phyloP scores from a whole-genome alignment of 345 rosid genomes.

The Populus euphratica region DNA sequence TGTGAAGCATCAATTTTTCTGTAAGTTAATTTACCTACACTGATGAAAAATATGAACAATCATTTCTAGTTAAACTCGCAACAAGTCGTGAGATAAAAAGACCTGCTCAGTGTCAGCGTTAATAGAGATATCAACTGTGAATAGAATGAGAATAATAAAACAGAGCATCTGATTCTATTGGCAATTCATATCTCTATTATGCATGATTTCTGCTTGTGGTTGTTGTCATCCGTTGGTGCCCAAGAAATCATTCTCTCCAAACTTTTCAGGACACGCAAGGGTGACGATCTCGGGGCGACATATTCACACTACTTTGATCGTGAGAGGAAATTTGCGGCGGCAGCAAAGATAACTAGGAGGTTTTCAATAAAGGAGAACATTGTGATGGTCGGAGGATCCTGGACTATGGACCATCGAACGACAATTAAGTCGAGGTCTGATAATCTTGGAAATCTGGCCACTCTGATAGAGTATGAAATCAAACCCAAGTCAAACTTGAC shows the following conservation, averaged over 20 bases:
- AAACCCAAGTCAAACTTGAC: not conserved
- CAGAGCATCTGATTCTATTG: too few species aligned
- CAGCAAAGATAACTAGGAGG: not conserved
- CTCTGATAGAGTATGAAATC: not conserved
- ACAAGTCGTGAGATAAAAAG: not conserved
- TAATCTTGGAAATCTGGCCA: not conserved
- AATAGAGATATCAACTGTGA: too few species aligned
- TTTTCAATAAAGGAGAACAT: not conserved
- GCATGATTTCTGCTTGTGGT: not conserved
- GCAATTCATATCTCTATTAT: too few species aligned
- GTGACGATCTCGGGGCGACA: not conserved
- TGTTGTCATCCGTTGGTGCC: not conserved
- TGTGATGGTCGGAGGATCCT: not conserved
- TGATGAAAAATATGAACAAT: not conserved
- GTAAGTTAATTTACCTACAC: not conserved
- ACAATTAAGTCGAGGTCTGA: not conserved
- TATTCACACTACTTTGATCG: not conserved
- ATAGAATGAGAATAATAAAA: too few species aligned
- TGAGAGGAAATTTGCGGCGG: not conserved
- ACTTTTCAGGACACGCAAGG: not conserved
- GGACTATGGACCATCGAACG: not conserved
- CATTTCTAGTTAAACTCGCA: not conserved
- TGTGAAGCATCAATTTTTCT: not conserved
- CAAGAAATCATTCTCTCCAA: not conserved
- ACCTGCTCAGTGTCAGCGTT: not conserved